Base-by-base conservation (phyloP, 2,329 filamentous ascomycete species). In the Beauveria caledonica region DNA sequence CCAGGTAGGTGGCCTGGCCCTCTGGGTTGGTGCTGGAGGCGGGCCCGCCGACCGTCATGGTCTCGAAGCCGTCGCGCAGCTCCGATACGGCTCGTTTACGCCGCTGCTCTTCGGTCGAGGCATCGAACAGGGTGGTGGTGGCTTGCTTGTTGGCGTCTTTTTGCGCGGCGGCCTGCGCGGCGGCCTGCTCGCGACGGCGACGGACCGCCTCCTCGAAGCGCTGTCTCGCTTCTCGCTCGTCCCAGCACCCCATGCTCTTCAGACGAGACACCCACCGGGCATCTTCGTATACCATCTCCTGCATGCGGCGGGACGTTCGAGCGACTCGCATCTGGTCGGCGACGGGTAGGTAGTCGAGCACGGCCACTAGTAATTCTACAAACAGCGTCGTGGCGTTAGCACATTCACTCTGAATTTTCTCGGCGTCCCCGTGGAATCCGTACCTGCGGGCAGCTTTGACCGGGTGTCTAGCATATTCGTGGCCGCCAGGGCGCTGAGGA, bases 201-300 rank as follows among this genome's bases (percentile, higher is more conserved):
- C 78, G 77, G 67, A 87, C 80, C 8, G 83, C 81, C 25, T 93
- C 87, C 63, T 97, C 93, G 57, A 91, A 90, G 58, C 89, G 79
- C 66, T 84, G 86, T 63, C 92, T 83, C 5, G 94, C 94, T 71
- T 96, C 93, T 3, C 78, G 73, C 71, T 99, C 94, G 69, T 96
- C 88, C 94, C 94, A 99, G 66, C 89, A 88, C 2, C 88, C 90
- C 86, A 99, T 96, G 62, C 82, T 86, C 71, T 89, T 89, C 59
- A 99, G 75, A 64, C 90, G 84, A 64, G 90, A 86, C 44, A 97
- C 89, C 94, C 94, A 99, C 77, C 93, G 84, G 54, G 92, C 90
- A 73, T 99, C 94, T 72, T 99, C 94, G 74, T 97, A 99, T 3
- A 97, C 92, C 92, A 99, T 99, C 75, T 99, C 94, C 70, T 89